phyloP scores from a whole-genome alignment of 2,329 filamentous ascomycete genomes.

The Cladosporium sp. region DNA sequence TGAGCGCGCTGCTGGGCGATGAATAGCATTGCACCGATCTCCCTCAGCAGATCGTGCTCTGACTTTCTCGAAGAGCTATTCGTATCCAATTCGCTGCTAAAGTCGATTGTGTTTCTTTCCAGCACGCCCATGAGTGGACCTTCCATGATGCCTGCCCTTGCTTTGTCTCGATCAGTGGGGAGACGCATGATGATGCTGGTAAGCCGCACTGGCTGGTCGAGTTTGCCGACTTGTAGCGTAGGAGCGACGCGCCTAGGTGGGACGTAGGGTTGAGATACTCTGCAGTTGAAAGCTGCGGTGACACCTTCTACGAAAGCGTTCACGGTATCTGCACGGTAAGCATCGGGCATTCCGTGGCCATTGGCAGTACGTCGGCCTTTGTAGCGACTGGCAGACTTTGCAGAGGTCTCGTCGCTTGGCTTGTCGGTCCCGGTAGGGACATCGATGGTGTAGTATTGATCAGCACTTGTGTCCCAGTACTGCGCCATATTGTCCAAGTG shows the following conservation, averaged over 20 bases:
- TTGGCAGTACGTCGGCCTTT: conserved; percentile 56
- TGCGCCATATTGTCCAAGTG: conserved; percentile 56
- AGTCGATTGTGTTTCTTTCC: conserved; percentile 52
- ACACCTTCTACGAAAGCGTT: conserved; percentile 55
- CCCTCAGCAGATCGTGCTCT: conserved; percentile 52
- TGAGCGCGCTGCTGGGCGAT: conserved; percentile 58
- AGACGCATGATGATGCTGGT: conserved; percentile 51
- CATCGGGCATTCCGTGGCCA: conserved; percentile 56
- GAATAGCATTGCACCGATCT: conserved; percentile 54
- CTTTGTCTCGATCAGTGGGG: conserved; percentile 49
- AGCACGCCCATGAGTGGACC: conserved; percentile 56
- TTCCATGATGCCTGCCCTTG: conserved; percentile 53
- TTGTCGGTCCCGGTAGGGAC: conserved; percentile 6
- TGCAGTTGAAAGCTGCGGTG: conserved; percentile 55
- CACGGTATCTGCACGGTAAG: conserved; percentile 53
- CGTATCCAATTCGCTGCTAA: conserved; percentile 30
- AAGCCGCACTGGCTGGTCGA: conserved; percentile 56
- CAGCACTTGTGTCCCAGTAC: conserved; percentile 59
- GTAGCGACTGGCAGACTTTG: conserved; percentile 36
- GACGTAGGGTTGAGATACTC: conserved; percentile 29
- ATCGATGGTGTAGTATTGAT: conserved; percentile 47
- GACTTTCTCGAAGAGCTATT: conserved; percentile 24
- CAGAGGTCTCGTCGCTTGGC: not conserved
- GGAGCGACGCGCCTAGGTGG: conserved; percentile 42
- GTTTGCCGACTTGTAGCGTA: conserved; percentile 36